These are phyloP conservation scores for Monosporascus sp. DNA, from an alignment of 2,329 filamentous ascomycete genomes.

Conservation along the genomic window DNA sequence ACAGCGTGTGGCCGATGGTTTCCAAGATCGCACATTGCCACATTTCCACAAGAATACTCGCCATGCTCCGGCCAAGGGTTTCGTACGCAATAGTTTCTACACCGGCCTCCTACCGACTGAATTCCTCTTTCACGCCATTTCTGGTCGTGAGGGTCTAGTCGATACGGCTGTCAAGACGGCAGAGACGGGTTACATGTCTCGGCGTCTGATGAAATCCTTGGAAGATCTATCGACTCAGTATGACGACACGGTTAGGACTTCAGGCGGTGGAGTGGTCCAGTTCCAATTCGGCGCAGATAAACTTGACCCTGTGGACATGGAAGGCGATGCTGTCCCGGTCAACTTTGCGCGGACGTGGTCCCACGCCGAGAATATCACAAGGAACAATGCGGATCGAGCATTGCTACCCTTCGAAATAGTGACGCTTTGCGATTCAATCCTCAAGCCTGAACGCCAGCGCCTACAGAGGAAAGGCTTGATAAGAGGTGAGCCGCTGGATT, in stretches of 20 bases:
- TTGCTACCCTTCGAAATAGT: slow-evolving; percentile 71
- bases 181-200: slow-evolving; percentile 98
- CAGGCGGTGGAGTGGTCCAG: slow-evolving; percentile 81
- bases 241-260: slow-evolving; percentile 91
- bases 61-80: slow-evolving; percentile 91
- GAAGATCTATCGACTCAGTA: slow-evolving; percentile 93
- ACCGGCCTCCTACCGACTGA: slow-evolving; percentile 84
- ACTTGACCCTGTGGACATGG: slow-evolving; percentile 95
- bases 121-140: slow-evolving; percentile 97
- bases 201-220: slow-evolving; percentile 93
- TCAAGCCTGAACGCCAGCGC: slow-evolving; percentile 62
- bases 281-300: slow-evolving; percentile 97
- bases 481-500: slow-evolving; percentile 57
- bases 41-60: slow-evolving; percentile 93
- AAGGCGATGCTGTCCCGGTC: slow-evolving; percentile 86
- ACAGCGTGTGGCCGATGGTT: slow-evolving; percentile 87
- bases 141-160: slow-evolving; percentile 94
- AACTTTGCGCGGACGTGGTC: slow-evolving; percentile 88
- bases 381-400: slow-evolving; percentile 68
- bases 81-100: slow-evolving; percentile 97
- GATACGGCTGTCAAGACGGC: slow-evolving; percentile 99
- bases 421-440: slow-evolving; percentile 58
- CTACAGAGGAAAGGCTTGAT: slow-evolving; percentile 57
- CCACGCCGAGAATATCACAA: slow-evolving; percentile 71
- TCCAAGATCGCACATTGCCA: slow-evolving; percentile 89